A percentile compares a stretch with the other conserved stretches of the same genome.
Conservation (phyloP, 805 yeast genomes). For the Candida glaebosa region DNA sequence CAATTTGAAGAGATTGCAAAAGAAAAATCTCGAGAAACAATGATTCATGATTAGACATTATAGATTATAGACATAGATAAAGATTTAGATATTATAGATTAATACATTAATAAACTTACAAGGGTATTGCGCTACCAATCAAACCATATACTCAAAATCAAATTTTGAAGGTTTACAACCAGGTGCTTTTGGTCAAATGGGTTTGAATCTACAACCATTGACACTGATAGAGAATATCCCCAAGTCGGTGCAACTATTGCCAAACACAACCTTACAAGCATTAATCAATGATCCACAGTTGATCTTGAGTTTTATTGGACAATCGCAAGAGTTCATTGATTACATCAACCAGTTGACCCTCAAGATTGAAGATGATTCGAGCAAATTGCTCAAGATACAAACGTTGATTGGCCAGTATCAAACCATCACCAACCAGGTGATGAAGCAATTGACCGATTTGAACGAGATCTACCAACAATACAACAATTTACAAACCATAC, state of each 20-base stretch:
- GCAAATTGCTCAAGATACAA: conserved; percentile 18
- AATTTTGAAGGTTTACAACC: not conserved
- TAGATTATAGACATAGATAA: not conserved
- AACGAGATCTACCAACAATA: conserved; percentile 28
- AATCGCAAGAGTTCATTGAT: conserved; percentile 18
- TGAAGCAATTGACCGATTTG: conserved; percentile 20
- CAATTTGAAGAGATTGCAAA: conserved; percentile 16
- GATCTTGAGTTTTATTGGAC: conserved; percentile 28
- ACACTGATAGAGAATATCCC: conserved; percentile 17
- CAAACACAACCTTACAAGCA: conserved; percentile 20
- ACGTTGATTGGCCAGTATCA: conserved; percentile 18
- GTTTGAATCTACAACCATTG: too few species aligned
- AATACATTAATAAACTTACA: not conserved
- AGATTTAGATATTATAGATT: too few species aligned
- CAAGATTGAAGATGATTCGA: conserved; percentile 14
- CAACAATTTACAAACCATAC: conserved; percentile 30
- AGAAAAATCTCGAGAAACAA: conserved; percentile 6
- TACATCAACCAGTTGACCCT: conserved; percentile 10
- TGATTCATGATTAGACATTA: not conserved
- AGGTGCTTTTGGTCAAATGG: too few species aligned
- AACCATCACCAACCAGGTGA: conserved; percentile 18
- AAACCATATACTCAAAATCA: too few species aligned
- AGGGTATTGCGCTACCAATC: too few species aligned
- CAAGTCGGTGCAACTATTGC: conserved; percentile 25
- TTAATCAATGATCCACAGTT: conserved; percentile 26